Base-by-base conservation (phyloP, 2,329 filamentous ascomycete genomes). In the Tricladium varicosporioides region DNA sequence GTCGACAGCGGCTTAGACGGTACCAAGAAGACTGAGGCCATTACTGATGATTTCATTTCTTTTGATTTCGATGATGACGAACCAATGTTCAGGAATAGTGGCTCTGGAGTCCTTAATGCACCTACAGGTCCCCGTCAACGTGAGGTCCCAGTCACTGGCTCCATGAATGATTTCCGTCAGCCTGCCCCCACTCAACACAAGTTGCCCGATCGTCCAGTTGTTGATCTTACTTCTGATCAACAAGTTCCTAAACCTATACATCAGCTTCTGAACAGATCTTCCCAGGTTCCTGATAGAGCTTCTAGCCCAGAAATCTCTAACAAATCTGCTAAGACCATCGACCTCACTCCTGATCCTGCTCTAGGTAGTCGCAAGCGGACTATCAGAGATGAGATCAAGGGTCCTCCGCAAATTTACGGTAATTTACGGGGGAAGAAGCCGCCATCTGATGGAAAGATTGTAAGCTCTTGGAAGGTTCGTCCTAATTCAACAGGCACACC, bases 1-100 rank as follows among this genome's bases (percentile, higher is more conserved):
- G 78, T 92, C 33, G 83, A 86, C 40, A 74, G 77, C 2, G 72
- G 75, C 5, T 69, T 74, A 5, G 68, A 67, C 9, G 74, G 78
- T 22, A 77, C 80, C 31, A 72, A 78, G 0, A 74, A 78, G 10
- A 74, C 80, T 1, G 79, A 84, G 18, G 77, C 80, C 1, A 81
- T 86, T 48, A 78, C 80, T 18, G 87, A 89, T 57, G 93, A 99
- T 64, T 97, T 97, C 69, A 96, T 99, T 54, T 95, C 93, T 0
- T 89, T 93, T 58, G 88, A 86, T 63, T 79, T 89, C 46, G 82
- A 81, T 48, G 83, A 87, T 16, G 70, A 73, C 16, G 53, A 59
- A 2, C 57, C 61, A 18, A 53, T 44, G 2, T 55, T 62, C 40
- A 46, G 62, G 18, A 22, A 60, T 31, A 58, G 57, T 45, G 57